Base-by-base conservation (phyloP, 257 asterid genomes). In the Linderniella brevidens region DNA sequence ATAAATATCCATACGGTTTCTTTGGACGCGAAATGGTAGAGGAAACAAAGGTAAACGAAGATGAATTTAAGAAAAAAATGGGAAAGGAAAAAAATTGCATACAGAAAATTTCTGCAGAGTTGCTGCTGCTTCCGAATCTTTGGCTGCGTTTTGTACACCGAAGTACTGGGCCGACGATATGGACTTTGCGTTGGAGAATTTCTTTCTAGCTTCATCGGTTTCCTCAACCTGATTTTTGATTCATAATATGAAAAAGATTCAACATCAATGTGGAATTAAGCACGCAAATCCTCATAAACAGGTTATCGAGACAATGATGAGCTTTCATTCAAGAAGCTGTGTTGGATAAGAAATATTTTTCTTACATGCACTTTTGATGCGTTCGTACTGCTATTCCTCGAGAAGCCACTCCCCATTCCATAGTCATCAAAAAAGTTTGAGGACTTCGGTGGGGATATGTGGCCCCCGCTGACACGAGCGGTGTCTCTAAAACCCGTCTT, bases 141-240 rank as follows among this genome's bases (percentile, higher is more conserved):
- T 49, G 56, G 69, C 65, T 63, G 69, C 77, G 67, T 61, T 69
- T 58, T 64, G 86, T 64, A 62, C 80, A 60, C 96, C 93, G 15
- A 73, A 90, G 70, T 46, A 90, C 73, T 90, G 99, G 41, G 99
- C 96, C 19, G 99, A 90, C 58, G 99, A 90, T 51, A 90, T 90
- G 43, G 99, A 79, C 69, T 90, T 90, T 13, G 99, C 99, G 67
- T 81, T 85, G 17, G 92, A 55, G 68, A 90, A 90, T 68, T 90
- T 90, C 83, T 85, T 90, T 74, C 99, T 77, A 9, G 99, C 96
- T 66, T 90, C 99, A 62, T 90, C 96, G 10, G 78, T 75, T 70
- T 90, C 99, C 75, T 85, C 94, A 55, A 77, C 72, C 96, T 90
- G 78, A 61, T 49, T 53, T n/a, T 61, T 13, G 25, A 55, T 10